Percentiles rank a stretch among this genome's conserved stretches.
Evolutionary conservation across 1,284 basidiomycete genomes (phyloP).

Genomic region (Malassezia japonica): DNA sequence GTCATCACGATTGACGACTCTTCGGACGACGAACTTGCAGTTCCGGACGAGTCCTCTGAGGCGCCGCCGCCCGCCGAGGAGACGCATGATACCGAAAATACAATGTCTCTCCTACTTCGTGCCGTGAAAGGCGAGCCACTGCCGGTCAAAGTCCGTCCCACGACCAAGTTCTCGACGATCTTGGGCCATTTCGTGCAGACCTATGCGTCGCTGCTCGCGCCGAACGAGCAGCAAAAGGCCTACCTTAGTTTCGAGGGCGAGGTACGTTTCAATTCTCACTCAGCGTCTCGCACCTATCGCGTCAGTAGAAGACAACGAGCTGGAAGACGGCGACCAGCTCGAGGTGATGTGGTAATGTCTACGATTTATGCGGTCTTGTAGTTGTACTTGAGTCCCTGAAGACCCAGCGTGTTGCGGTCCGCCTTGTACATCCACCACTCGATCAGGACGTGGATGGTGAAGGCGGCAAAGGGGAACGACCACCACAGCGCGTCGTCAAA

Average conservation of each 20-base stretch:
- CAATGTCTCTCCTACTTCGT: conserved; percentile 20
- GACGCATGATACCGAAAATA: neutral
- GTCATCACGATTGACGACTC: conserved; percentile 12
- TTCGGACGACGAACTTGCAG: conserved; percentile 7
- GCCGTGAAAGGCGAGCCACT: conserved; percentile 17
- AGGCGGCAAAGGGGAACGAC: conserved; percentile 27
- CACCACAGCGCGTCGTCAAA: conserved; percentile 45
- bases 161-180: conserved; percentile 21
- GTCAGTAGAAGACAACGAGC: conserved; percentile 21
- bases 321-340: conserved; percentile 23
- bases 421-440: conserved; percentile 34
- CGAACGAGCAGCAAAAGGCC: neutral
- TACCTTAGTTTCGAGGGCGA: conserved; percentile 22
- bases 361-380: conserved; percentile 37
- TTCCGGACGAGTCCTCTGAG: neutral
- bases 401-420: conserved; percentile 31
- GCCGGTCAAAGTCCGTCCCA: conserved; percentile 22
- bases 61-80: neutral
- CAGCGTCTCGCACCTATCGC: conserved; percentile 5
- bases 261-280: neutral
- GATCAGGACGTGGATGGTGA: conserved; percentile 21
- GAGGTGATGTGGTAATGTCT: conserved; percentile 17
- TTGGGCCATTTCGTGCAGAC: conserved; percentile 20
- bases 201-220: neutral
- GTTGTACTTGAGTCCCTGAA: conserved; percentile 37